Evolutionary conservation across 164 flowering plant species (phyloP), one percentile per base, ranked within the genome.

Genomic region (Vitis rupestris): DNA sequence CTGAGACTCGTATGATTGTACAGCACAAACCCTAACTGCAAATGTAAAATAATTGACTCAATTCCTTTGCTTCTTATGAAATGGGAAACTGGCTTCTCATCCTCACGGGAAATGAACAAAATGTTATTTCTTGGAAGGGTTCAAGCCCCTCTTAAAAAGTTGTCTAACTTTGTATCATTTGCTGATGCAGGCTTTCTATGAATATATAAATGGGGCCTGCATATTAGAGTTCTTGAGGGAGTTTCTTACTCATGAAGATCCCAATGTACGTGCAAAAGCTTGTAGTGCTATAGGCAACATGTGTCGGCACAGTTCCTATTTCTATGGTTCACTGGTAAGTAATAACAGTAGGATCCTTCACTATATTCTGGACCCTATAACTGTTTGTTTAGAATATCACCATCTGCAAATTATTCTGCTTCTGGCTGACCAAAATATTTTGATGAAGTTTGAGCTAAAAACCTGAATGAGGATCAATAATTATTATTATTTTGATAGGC

Each of bases 251-350:
- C 92, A 90, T 74, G 92, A 90, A 70, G 99, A 95, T 79, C 83
- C 96, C 49, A 87, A 88, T 77, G 56, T 95, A 56, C 94, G 99
- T 59, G 91, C 97, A 66, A 93, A 95, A 76, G 79, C 93, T 23
- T 95, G 99, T 87, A 91, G 97, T 84, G 97, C 91, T 70, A 63
- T 93, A n/a, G 99, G 99, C 59, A 95, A 95, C 87, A 90, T 95
- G 99, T 95, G 97, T 76, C 92, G 99, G 16, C 95, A 95, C 71
- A 91, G 88, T 74, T 75, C 88, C 58, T 89, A 89, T 70, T 95
- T 93, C 69, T 95, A 93, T 71, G 71, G 68, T 67, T 79, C 81
- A 30, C 79, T 91, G 76, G 99, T 92, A 85, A 71, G 90, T 78
- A 53, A 23, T 16, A 52, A 19, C 27, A 27, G 10, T 56, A 49